Evolutionary conservation across 2,329 filamentous ascomycete species (phyloP).

Genomic region (Cryoendolithus antarcticus): DNA sequence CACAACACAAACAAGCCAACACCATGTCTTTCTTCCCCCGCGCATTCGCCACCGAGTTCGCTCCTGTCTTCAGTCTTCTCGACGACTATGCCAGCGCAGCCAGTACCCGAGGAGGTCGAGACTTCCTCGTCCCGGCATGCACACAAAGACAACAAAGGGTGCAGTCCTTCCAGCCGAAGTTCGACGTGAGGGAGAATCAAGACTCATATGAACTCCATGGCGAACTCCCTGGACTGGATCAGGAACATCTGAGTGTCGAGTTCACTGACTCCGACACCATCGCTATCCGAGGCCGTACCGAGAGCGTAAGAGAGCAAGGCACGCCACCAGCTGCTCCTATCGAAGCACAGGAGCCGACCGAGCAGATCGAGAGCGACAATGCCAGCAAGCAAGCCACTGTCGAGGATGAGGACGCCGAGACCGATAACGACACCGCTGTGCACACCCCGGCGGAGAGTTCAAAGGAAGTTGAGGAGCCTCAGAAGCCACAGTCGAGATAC

Average conservation of each 20-base stretch:
- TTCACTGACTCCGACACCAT: conserved; percentile 67
- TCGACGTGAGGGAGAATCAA: conserved; percentile 62
- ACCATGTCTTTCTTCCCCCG: conserved; percentile 27
- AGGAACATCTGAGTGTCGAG: conserved; percentile 64
- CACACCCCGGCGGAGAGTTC: conserved; percentile 16
- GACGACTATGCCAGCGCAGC: conserved; percentile 32
- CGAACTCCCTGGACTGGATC: conserved; percentile 63
- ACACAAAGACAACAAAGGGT: background rate
- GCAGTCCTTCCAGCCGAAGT: conserved; percentile 59
- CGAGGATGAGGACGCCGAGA: conserved; percentile 2
- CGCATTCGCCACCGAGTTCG: conserved; percentile 22
- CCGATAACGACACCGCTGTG: conserved; percentile 15
- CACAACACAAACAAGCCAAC: too few relatives aligned
- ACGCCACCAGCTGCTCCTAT: conserved; percentile 38
- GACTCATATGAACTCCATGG: conserved; percentile 64
- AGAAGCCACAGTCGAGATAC: conserved; percentile 31
- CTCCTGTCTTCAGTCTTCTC: conserved; percentile 28
- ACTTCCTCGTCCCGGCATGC: conserved; percentile 1
- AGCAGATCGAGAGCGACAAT: background rate
- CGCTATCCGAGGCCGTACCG: conserved; percentile 55
- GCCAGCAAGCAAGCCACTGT: background rate
- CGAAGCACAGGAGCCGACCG: conserved; percentile 30
- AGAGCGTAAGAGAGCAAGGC: conserved; percentile 49
- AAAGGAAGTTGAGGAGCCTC: conserved; percentile 24
- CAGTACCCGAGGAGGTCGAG: conserved; percentile 10